phyloP scores from a whole-genome alignment of 495 filamentous ascomycete genomes.

The Polyplosphaeria fusca region DNA sequence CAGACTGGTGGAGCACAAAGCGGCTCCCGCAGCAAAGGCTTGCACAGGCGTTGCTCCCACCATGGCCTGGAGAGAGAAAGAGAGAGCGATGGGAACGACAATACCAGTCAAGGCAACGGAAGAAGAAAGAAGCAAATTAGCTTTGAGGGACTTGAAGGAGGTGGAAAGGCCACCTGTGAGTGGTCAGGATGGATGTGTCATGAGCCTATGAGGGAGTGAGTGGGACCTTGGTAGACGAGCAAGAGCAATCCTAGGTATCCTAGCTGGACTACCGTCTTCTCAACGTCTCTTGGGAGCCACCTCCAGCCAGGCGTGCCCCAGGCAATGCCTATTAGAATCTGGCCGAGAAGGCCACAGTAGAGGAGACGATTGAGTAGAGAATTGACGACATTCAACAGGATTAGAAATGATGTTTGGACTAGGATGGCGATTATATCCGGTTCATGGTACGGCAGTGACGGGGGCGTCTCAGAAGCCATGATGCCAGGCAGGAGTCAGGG shows the following conservation, averaged over 20 bases:
- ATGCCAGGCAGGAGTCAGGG: slow-evolving; percentile 2
- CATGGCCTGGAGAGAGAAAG: slow-evolving; percentile 55
- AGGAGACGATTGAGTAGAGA: slow-evolving; percentile 57
- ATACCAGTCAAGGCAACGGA: slow-evolving; percentile 65
- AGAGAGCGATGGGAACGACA: slow-evolving; percentile 61
- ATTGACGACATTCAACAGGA: slow-evolving; percentile 62
- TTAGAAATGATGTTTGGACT: slow-evolving; percentile 59
- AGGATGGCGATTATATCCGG: slow-evolving; percentile 58
- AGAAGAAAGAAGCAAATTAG: slow-evolving; percentile 59
- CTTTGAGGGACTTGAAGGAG: slow-evolving; percentile 53
- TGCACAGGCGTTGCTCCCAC: slow-evolving; percentile 52
- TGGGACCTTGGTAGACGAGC: slow-evolving; percentile 65
- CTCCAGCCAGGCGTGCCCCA: slow-evolving; percentile 62
- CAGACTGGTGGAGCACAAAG: slow-evolving; percentile 71
- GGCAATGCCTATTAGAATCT: slow-evolving; percentile 68
- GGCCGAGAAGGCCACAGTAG: slow-evolving; percentile 71
- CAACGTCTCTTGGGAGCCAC: slow-evolving; percentile 49
- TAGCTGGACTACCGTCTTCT: slow-evolving; percentile 61
- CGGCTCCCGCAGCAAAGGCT: slow-evolving; percentile 72
- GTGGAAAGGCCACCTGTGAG: slow-evolving; percentile 62
- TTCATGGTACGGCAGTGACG: slow-evolving; percentile 52
- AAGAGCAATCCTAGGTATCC: slow-evolving; percentile 75
- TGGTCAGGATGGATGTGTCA: slow-evolving; percentile 1
- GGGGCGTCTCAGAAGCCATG: slow-evolving; percentile 9
- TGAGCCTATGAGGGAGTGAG: neutral